Conservation (phyloP, 164 flowering plant species). For the Litsea cubeba region DNA sequence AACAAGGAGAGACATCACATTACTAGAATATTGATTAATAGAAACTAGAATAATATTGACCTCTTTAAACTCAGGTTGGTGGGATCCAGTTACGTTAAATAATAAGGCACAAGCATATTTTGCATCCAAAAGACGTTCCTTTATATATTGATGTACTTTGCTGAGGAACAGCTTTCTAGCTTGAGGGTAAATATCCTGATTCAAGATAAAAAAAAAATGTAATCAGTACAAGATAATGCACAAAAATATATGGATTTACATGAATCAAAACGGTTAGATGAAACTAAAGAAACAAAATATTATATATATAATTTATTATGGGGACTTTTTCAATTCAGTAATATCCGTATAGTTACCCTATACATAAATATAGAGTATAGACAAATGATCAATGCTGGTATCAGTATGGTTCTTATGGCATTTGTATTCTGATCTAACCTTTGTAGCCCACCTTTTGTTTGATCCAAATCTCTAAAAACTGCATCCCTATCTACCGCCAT, state of each 20-base stretch:
- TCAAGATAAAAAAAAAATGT: background rate
- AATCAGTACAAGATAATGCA: background rate
- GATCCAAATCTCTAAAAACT: too few species aligned
- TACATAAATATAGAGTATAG: too few species aligned
- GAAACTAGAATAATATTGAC: constrained; percentile 26
- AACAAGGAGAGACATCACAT: background rate
- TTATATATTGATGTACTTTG: constrained; percentile 85
- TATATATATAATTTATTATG: too few species aligned
- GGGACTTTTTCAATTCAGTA: too few species aligned
- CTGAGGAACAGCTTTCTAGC: constrained; percentile 60
- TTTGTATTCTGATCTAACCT: too few species aligned
- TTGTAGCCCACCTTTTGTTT: too few species aligned
- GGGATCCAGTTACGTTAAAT: constrained; percentile 34
- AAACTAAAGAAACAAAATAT: background rate
- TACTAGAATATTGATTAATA: background rate
- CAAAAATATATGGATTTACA: too few species aligned
- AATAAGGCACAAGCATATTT: constrained; percentile 85
- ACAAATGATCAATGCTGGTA: too few species aligned
- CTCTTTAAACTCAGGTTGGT: constrained; percentile 55
- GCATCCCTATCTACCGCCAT: too few species aligned
- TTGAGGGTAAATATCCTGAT: constrained; percentile 59
- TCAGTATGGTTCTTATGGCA: too few species aligned
- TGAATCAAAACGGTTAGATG: background rate
- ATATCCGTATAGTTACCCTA: too few species aligned
- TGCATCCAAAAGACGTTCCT: constrained; percentile 75